Percentiles rank a stretch among this genome's conserved stretches.
Conservation (phyloP, 2,329 filamentous ascomycete genomes). For the Drechmeria coniospora region DNA sequence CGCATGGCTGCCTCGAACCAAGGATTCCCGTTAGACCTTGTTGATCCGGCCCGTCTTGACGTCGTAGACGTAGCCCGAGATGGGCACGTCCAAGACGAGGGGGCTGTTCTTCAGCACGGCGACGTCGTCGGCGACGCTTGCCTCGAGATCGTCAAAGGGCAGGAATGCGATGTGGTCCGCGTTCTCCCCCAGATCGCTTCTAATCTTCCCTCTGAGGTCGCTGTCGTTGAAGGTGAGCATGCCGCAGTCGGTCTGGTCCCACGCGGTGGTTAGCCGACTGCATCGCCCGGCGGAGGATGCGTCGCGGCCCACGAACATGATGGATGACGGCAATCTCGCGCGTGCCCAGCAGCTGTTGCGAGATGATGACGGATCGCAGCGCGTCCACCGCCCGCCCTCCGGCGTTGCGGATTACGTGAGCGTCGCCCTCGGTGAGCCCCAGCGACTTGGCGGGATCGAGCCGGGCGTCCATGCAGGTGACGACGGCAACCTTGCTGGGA, state of each 20-base stretch:
- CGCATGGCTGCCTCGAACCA: no score
- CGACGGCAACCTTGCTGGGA: slow-evolving; percentile 20
- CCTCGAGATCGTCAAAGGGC: slow-evolving; percentile 47
- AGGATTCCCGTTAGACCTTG: slow-evolving; percentile 10
- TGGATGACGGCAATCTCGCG: slow-evolving; percentile 61
- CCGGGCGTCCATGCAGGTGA: slow-evolving; percentile 75
- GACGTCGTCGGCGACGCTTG: slow-evolving; percentile 52
- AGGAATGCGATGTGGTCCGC: slow-evolving; percentile 45
- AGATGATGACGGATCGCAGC: slow-evolving; percentile 61
- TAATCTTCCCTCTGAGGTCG: slow-evolving; percentile 38
- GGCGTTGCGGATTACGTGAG: slow-evolving; percentile 65
- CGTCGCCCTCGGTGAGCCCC: slow-evolving; percentile 57
- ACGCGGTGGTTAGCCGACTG: no score
- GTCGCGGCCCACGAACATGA: slow-evolving; percentile 25
- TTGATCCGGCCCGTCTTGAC: slow-evolving; percentile 51
- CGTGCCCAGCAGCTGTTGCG: slow-evolving; percentile 63
- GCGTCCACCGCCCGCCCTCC: slow-evolving; percentile 53
- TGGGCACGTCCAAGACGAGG: slow-evolving; percentile 42
- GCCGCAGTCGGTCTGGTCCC: slow-evolving; percentile 21
- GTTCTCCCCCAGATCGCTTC: slow-evolving; percentile 39
- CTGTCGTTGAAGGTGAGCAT: slow-evolving; percentile 55
- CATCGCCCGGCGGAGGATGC: background rate
- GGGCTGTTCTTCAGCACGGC: slow-evolving; percentile 41
- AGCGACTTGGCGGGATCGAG: slow-evolving; percentile 53
- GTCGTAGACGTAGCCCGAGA: slow-evolving; percentile 67